Conservation (phyloP, 306 rosid genomes). For the Cajanus cajan region DNA sequence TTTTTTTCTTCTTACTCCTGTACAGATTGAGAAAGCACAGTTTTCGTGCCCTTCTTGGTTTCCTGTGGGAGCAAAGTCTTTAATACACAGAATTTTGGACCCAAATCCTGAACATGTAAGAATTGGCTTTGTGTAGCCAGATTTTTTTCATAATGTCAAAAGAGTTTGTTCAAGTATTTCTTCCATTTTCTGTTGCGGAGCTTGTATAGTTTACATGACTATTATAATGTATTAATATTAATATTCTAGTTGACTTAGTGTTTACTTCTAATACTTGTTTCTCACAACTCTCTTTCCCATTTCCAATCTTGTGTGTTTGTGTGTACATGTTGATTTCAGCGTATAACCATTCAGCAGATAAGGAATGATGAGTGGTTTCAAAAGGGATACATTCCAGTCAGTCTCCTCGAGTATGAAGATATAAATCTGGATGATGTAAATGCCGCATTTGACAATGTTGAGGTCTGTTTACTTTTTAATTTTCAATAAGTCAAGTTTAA, state of each 20-base stretch:
- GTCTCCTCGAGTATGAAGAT: slow-evolving; percentile 76
- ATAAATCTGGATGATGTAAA: slow-evolving; percentile 87
- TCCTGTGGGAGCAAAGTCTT: slow-evolving; percentile 78
- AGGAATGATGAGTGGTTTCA: slow-evolving; percentile 82
- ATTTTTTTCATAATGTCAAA: neutral
- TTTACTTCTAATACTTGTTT: slow-evolving; percentile 17
- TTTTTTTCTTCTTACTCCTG: slow-evolving; percentile 19
- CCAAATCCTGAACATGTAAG: slow-evolving; percentile 82
- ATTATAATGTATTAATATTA: slow-evolving; percentile 1
- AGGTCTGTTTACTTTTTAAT: slow-evolving; percentile 54
- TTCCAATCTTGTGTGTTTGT: slow-evolving; percentile 6
- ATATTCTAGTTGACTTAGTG: neutral
- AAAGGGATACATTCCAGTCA: slow-evolving; percentile 56
- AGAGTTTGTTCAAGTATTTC: slow-evolving; percentile 5
- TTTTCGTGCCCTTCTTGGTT: slow-evolving; percentile 85
- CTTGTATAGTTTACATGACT: slow-evolving; percentile 20
- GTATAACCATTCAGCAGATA: slow-evolving; percentile 69
- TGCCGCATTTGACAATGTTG: slow-evolving; percentile 73
- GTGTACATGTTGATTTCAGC: slow-evolving; percentile 44
- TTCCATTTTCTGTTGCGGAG: slow-evolving; percentile 13
- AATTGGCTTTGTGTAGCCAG: slow-evolving; percentile 20
- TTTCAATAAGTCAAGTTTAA: slow-evolving; percentile 5
- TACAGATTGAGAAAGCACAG: slow-evolving; percentile 81
- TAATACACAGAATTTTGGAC: slow-evolving; percentile 71
- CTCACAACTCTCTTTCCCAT: slow-evolving; percentile 26